Evolutionary conservation across 1,139 yeast genomes (phyloP), one percentile per base, ranked within the genome.

Genomic region (Pichia sp.): DNA sequence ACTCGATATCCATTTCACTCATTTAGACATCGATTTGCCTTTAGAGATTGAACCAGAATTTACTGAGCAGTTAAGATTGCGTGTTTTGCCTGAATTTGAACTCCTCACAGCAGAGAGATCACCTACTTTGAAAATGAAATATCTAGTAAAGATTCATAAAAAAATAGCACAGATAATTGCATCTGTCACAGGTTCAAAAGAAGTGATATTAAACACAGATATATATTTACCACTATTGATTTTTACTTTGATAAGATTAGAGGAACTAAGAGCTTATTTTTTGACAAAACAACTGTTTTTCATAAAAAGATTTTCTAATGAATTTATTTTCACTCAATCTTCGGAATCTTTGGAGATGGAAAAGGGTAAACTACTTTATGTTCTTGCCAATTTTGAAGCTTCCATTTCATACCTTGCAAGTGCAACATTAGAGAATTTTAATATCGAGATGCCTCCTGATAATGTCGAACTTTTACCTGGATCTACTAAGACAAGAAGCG

Each of bases 361-460:
- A 31, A 62, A 61, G 22, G 79, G 80, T 22, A 77, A 75, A 46
- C 65, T 74, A 22, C 58, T 74, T 23, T 79, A 77, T 54, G 77
- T 79, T 38, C 56, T 78, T 36, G 79, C 85, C 2, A 79, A 79
- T 53, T 61, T 76, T 37, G 84, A 79, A 51, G 86, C 86, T 1
- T 74, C 82, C 3, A 59, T 78, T 17, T 69, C 71, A 18, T 77
- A 75, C 47, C 51, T 76, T n/a, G 71, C 71, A 34, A 64, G 71
- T 15, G 65, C 71, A 4, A 66, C 72, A 3, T 46, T 68, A 7
- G 64, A 62, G 21, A 69, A 72, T 41, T 55, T 74, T 36, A 54
- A 52, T 17, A 40, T 58, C n/a, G 43, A 44, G 4, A 20, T 45
- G 7, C 46, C 50, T 9, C 36, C 44, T 1, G 41, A 37, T 5